Percentiles rank a stretch among this genome's conserved stretches.
Evolutionary conservation across 2,329 filamentous ascomycete species (phyloP).

Genomic region (Dryadomyces quercivorus): DNA sequence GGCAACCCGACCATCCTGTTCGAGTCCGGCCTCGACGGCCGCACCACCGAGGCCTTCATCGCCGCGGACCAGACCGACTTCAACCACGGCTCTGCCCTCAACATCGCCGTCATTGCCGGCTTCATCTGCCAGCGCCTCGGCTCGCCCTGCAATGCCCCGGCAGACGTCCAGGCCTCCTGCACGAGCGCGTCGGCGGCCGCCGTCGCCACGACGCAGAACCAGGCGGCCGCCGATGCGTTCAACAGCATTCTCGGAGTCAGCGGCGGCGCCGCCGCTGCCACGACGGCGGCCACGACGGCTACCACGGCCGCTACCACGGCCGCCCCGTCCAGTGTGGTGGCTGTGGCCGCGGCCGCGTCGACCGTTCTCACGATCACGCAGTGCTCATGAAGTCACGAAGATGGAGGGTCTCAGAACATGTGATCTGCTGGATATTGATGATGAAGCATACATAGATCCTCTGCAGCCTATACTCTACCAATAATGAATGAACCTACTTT

Average conservation of each 20-base stretch:
- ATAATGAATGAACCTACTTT: too few species aligned
- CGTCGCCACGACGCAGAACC: background rate
- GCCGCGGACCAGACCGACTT: conserved; percentile 21
- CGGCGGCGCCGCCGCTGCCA: background rate
- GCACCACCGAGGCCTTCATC: conserved; percentile 28
- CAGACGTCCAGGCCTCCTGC: conserved; percentile 6
- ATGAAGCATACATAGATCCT: too few species aligned
- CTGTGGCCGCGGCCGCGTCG: background rate
- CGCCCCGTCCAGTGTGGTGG: background rate
- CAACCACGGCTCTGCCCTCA: conserved; percentile 32
- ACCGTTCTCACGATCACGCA: background rate
- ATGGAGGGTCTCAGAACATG: too few species aligned
- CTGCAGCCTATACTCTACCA: too few species aligned
- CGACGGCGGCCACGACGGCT: background rate
- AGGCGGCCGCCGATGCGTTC: background rate
- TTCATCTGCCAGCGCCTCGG: conserved; percentile 34
- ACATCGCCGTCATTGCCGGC: conserved; percentile 31
- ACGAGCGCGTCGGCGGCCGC: background rate
- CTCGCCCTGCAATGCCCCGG: conserved; percentile 20
- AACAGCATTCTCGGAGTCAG: background rate
- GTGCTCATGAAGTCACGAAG: background rate
- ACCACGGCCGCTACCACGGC: background rate
- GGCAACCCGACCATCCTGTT: conserved; percentile 29
- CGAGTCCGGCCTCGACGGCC: conserved; percentile 29
- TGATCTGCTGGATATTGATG: too few species aligned